Base-by-base conservation (phyloP, 192 early-diverging fungal species). In the Backusella luteola region DNA sequence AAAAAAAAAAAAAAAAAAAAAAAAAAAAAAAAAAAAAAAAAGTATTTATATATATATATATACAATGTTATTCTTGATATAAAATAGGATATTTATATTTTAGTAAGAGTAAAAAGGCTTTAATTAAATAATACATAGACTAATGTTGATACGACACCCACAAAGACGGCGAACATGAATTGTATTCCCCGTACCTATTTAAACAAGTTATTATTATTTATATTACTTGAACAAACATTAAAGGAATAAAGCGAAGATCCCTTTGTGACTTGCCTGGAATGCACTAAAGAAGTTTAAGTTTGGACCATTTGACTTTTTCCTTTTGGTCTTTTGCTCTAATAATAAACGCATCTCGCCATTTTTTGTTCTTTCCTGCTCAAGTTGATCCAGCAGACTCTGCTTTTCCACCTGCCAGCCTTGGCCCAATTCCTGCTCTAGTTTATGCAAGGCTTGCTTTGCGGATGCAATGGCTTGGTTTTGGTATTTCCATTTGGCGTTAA, bases 401-500 rank as follows among this genome's bases (percentile, higher is more conserved):
- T 12, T 42, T 49, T 69, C 68, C 3, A 26, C 12, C 36, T 69
- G 34, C 68, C 42, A 71, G 6, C 42, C 44, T 3, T 71, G 23
- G 5, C 39, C 44, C 23, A 71, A 7, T 49, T 71, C 70, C 6
- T 71, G 41, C 19, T 71, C 70, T 19, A 76, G 36, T 35, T 34
- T 26, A 39, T 42, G 34, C 11, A 75, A 44, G 34, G 77, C 67
- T 3, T 77, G 70, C 17, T 77, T 76, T 19, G 80, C 80, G 3
- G 76, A 69, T 70, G 26, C 38, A 35, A 81, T 74, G 21, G 80
- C 73, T 49, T 44, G 67, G 42, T 74, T 73, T 39, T 81, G 80
- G 3, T 71, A 34, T 19, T 69, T 72, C 46, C 52, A 73, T 69
- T 81, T 81, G 39, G 77, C 68, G 7, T 46, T 68, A 81, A 74